Percentiles rank a stretch among this genome's conserved stretches.
phyloP scores from a whole-genome alignment of 768 basidiomycete species.

The Infundibulicybe gibba region DNA sequence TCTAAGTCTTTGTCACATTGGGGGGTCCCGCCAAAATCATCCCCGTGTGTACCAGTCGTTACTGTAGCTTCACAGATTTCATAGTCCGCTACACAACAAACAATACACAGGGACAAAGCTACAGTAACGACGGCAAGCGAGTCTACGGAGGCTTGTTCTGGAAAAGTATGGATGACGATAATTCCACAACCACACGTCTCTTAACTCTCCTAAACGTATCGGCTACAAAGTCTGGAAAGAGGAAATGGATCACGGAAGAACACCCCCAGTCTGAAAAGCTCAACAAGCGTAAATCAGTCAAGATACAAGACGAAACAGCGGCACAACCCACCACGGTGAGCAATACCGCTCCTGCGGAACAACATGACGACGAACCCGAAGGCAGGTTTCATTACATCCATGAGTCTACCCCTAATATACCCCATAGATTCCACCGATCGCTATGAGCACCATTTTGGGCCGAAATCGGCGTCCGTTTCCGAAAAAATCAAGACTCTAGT shows the following conservation, averaged over 20 bases:
- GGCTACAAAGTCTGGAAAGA: conserved; percentile 66
- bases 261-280: conserved; percentile 53
- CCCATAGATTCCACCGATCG: conserved; percentile 23
- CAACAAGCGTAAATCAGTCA: conserved; percentile 58
- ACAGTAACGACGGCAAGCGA: conserved; percentile 37
- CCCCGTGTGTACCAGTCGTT: no score
- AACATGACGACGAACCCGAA: conserved; percentile 19
- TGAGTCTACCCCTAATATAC: conserved; percentile 18
- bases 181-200: conserved; percentile 70
- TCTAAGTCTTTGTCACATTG: no score
- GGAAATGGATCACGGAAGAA: conserved; percentile 55
- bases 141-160: no score
- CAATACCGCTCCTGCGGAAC: not conserved
- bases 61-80: no score
- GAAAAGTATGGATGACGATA: conserved; percentile 20
- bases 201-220: conserved; percentile 90
- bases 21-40: no score
- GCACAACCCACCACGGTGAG: not conserved
- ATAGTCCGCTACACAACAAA: no score
- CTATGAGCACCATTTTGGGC: conserved; percentile 78
- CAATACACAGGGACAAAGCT: no score
- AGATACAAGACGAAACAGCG: conserved; percentile 22
- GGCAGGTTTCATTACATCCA: conserved; percentile 15
- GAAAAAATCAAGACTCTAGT: conserved; percentile 46
- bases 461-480: conserved; percentile 46